Evolutionary conservation across 2,329 filamentous ascomycete species (phyloP), one percentile per base, ranked within the genome.

Genomic region (Cladosporium sp.): DNA sequence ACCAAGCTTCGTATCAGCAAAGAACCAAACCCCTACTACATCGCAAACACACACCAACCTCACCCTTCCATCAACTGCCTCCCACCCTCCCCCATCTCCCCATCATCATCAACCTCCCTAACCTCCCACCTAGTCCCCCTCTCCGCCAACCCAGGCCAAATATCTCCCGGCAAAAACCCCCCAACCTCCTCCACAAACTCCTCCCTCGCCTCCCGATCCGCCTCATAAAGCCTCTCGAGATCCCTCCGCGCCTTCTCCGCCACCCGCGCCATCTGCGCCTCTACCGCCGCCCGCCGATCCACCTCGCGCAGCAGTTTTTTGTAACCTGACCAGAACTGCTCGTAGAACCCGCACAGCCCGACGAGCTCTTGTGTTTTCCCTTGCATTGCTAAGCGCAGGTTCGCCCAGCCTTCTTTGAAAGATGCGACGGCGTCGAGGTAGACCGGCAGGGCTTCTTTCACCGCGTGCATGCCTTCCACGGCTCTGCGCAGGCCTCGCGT

Each of bases 271-370:
- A 96, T 90, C 68, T 90, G 88, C 36, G 90, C 87, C 73, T 95
- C 91, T 41, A 92, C 87, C 15, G 85, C 82, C 67, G 87, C 87
- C 11, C 95, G 86, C 28, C 95, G 85, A 62, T 90, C 90, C 6
- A 93, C 90, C 77, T 99, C 95, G 1, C 96, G 84, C 28, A 97
- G 85, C 14, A 99, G 82, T 24, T 90, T 88, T 71, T 92, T 90
- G 74, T 99, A 98, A 0, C 93, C 92, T 62, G 88, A 86, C 24
- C 91, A 84, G 73, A 98, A 99, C 21, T 90, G 89, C 68, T 94
- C 90, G 78, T 97, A 98, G 72, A 97, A 92, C n/a, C 87, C 83
- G 12, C 88, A 85, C 72, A 97, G 86, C 26, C 87, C 87, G 61
- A 90, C 88, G 78, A 98, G 90, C 73, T 96, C 92, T 11, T 85